Evolutionary conservation across 805 yeast genomes (phyloP).

Genomic region (Candida sanyiensis): DNA sequence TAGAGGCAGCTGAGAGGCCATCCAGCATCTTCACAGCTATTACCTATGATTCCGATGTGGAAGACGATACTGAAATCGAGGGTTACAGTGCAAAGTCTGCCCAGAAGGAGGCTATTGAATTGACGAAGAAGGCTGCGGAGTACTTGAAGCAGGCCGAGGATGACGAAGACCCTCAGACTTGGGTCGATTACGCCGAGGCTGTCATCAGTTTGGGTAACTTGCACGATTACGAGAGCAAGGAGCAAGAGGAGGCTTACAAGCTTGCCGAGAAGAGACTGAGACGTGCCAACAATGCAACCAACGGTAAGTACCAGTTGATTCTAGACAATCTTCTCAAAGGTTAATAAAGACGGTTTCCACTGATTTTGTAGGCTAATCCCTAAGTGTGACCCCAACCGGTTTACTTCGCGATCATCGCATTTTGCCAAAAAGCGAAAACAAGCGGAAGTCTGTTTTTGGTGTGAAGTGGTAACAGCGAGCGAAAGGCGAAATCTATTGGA

Average conservation of each 20-base stretch:
- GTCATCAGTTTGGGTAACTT: constrained; percentile 74
- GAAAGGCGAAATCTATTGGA: not conserved
- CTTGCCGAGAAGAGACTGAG: constrained; percentile 64
- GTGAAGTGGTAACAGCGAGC: too few relatives aligned
- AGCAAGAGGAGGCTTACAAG: constrained; percentile 60
- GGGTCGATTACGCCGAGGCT: constrained; percentile 86
- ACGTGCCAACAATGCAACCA: constrained; percentile 74
- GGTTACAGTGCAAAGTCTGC: constrained; percentile 35
- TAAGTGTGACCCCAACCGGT: too few relatives aligned
- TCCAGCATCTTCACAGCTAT: constrained; percentile 48
- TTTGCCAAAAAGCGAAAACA: too few relatives aligned
- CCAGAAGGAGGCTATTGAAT: constrained; percentile 41
- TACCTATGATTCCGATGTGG: constrained; percentile 50
- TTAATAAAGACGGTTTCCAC: too few relatives aligned
- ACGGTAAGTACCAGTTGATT: constrained; percentile 65
- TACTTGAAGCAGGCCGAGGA: constrained; percentile 56
- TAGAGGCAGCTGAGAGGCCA: constrained; percentile 62
- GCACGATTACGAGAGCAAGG: constrained; percentile 54
- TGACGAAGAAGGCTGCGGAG: constrained; percentile 48
- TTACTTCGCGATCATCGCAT: too few relatives aligned
- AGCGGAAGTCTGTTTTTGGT: not conserved
- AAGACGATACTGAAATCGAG: constrained; percentile 25
- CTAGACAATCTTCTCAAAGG: constrained; percentile 44
- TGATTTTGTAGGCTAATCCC: too few relatives aligned
- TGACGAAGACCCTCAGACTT: constrained; percentile 69